Evolutionary conservation across 2,329 filamentous ascomycete genomes (phyloP).

Genomic region (Ophiostoma novo-ulmi): DNA sequence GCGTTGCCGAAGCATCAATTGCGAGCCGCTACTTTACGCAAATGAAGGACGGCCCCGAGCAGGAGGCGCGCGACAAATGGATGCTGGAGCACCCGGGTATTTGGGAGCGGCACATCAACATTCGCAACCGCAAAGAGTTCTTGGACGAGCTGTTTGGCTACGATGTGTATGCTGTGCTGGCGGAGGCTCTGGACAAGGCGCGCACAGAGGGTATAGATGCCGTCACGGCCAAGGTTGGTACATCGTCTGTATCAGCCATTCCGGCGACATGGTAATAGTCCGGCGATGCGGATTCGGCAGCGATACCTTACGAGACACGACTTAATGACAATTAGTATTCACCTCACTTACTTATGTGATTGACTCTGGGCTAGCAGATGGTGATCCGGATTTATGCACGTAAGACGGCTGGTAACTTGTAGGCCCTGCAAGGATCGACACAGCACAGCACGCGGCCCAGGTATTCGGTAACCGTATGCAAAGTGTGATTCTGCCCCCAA

Average conservation of each 20-base stretch:
- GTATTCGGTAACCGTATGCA: not conserved
- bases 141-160: conserved; percentile 25
- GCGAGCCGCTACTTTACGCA: conserved; percentile 22
- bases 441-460: not conserved
- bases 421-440: not conserved
- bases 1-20: conserved; percentile 20
- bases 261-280: not conserved
- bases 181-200: conserved; percentile 16
- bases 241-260: conserved; percentile 16
- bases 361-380: no score
- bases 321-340: not conserved
- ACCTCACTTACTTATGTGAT: not conserved
- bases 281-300: not conserved
- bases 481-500: not conserved
- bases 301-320: not conserved
- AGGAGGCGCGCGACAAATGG: conserved; percentile 24
- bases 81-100: conserved; percentile 24
- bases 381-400: not conserved
- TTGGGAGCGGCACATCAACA: conserved; percentile 22
- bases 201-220: conserved; percentile 6
- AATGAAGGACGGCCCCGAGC: conserved; percentile 22
- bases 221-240: conserved; percentile 9
- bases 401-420: not conserved
- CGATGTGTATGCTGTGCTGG: conserved; percentile 19
- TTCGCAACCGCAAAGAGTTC: conserved; percentile 25